Evolutionary conservation across 2,329 filamentous ascomycete genomes (phyloP).

Genomic region (Tolypocladium tundrense): DNA sequence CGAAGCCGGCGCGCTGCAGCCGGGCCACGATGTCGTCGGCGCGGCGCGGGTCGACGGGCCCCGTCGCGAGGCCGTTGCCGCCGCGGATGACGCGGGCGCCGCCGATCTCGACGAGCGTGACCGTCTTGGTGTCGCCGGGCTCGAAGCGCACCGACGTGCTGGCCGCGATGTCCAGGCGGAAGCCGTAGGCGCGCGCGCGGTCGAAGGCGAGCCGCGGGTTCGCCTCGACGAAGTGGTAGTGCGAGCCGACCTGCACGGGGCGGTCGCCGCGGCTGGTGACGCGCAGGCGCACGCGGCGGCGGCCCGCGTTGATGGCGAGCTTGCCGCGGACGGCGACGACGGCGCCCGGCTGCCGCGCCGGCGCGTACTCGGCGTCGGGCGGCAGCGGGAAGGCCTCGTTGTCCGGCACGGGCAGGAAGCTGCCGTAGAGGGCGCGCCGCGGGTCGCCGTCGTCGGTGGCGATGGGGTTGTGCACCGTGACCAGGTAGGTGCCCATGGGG

Average conservation of each 20-base stretch:
- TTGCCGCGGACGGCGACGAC: slow-evolving; percentile 60
- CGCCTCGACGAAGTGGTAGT: slow-evolving; percentile 95
- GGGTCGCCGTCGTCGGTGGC: slow-evolving; percentile 78
- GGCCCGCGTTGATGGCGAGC: slow-evolving; percentile 62
- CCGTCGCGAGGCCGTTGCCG: slow-evolving; percentile 71
- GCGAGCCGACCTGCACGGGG: slow-evolving; percentile 85
- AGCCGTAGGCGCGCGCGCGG: slow-evolving; percentile 71
- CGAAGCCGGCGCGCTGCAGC: slow-evolving; percentile 64
- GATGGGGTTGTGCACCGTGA: slow-evolving; percentile 88
- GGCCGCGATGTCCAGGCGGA: slow-evolving; percentile 77
- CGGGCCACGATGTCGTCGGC: slow-evolving; percentile 55
- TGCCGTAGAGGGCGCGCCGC: slow-evolving; percentile 79
- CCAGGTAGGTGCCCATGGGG: slow-evolving; percentile 79
- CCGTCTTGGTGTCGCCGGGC: slow-evolving; percentile 84
- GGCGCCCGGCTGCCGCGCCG: slow-evolving; percentile 65
- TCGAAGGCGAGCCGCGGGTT: slow-evolving; percentile 88
- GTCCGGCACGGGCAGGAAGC: slow-evolving; percentile 73
- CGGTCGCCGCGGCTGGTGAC: slow-evolving; percentile 83
- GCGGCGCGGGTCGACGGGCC: slow-evolving; percentile 54
- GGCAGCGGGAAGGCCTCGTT: slow-evolving; percentile 57
- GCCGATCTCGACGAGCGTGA: slow-evolving; percentile 80
- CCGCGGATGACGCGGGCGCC: slow-evolving; percentile 72
- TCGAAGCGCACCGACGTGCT: slow-evolving; percentile 91
- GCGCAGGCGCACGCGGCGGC: slow-evolving; percentile 61
- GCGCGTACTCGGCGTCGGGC: slow-evolving; percentile 54